phyloP scores from a whole-genome alignment of 73 alveolate genomes.

The Blepharisma stoltei region DNA sequence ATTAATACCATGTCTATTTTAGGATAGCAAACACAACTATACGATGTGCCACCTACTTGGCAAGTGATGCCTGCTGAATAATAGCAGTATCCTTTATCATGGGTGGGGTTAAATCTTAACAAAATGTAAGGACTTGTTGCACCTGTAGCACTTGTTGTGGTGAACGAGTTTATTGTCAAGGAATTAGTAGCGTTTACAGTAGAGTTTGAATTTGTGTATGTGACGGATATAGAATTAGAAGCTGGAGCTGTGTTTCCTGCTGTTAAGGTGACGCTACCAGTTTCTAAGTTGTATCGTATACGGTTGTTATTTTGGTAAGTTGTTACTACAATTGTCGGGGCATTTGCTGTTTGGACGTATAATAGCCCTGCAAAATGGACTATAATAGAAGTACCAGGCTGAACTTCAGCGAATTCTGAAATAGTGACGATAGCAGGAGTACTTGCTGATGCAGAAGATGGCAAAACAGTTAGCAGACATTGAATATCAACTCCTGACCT shows the following conservation, averaged over 20 bases:
- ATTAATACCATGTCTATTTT: constrained; percentile 14
- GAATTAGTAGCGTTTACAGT: constrained; percentile 32
- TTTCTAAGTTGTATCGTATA: constrained; percentile 14
- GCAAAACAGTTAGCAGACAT: neutral
- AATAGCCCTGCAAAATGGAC: constrained; percentile 11
- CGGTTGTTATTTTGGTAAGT: constrained; percentile 28
- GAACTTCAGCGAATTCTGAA: constrained; percentile 5
- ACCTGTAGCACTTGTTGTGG: constrained; percentile 27
- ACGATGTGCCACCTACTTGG: neutral
- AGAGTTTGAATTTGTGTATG: neutral
- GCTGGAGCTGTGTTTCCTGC: constrained; percentile 32
- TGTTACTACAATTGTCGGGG: constrained; percentile 3
- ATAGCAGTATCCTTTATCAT: constrained; percentile 24
- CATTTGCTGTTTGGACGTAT: neutral
- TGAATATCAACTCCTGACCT: neutral
- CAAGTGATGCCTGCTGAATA: neutral
- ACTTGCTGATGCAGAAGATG: constrained; percentile 2
- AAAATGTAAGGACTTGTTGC: constrained; percentile 13
- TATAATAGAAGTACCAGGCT: neutral
- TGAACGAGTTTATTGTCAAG: neutral
- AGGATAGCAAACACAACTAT: neutral
- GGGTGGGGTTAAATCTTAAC: constrained; percentile 7
- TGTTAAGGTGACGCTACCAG: constrained; percentile 8
- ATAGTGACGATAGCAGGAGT: neutral
- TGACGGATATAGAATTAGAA: constrained; percentile 3